Evolutionary conservation across 495 filamentous ascomycete genomes (phyloP), one percentile per base, ranked within the genome.

Genomic region (Neurospora tetraspora): DNA sequence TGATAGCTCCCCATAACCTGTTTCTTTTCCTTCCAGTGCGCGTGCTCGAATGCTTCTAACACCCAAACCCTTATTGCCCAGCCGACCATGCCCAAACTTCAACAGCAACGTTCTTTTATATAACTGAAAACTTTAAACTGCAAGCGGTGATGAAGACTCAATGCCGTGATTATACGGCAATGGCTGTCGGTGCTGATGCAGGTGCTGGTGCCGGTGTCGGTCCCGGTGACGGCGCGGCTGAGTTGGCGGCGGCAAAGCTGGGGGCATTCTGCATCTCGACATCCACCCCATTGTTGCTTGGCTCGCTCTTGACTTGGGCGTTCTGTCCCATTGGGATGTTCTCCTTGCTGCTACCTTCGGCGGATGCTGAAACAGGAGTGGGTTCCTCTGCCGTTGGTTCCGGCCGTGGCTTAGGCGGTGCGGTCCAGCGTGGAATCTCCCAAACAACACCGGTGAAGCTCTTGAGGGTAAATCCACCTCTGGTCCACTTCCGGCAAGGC

Each of bases 381-480:
- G 77, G 82, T 53, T 78, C 81, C 34, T 81, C 83, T 34, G 74
- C 70, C 2, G 80, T 69, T 1, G 76, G 72, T 40, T 82, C 81
- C 9, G 81, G 82, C 72, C 75, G 80, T 0, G 85, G 71, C 77
- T 87, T 89, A 10, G 86, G 83, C 23, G 92, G 92, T 9, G 92
- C 89, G 47, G 89, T 90, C 96, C 96, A 99, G 70, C 91, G 89
- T 18, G 91, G 89, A 69, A 97, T 84, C 72, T 92, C 87, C 96
- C 96, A 98, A 39, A 87, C 79, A 16, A 94, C 86, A 39, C 96
- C 96, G 4, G 96, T 99, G 80, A 99, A 99, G 77, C 90, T 96
- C 86, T 97, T 96, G 71, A 99, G 81, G 69, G 87, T 89, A 75
- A 98, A 89, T 34, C 89, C 88, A 70, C 92, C 92, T 80, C 90